Conservation (phyloP, 2,329 filamentous ascomycete species). For the Pseudocercospora musae region DNA sequence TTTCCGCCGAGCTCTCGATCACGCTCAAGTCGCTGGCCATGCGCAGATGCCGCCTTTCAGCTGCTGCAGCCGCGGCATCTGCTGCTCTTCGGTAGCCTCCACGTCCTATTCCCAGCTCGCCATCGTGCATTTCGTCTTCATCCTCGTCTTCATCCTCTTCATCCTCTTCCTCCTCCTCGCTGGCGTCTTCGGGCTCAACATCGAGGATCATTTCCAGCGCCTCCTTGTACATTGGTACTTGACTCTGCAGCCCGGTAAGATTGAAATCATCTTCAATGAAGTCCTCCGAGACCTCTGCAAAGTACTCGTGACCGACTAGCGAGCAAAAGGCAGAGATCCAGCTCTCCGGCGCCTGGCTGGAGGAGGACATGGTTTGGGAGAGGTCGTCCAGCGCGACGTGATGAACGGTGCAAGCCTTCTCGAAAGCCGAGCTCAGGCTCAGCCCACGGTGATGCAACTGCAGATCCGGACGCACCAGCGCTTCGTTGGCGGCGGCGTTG, state of each 20-base stretch:
- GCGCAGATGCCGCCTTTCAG: constrained; percentile 74
- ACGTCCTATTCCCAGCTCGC: constrained; percentile 44
- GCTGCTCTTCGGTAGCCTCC: constrained; percentile 30
- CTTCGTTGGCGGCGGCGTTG: not conserved
- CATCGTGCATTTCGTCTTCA: constrained; percentile 54
- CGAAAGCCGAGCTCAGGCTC: constrained; percentile 29
- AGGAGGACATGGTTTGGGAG: constrained; percentile 51
- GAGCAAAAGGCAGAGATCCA: constrained; percentile 99
- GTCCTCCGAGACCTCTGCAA: constrained; percentile 96
- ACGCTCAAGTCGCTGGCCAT: constrained; percentile 91
- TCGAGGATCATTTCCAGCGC: constrained; percentile 99
- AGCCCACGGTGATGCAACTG: constrained; percentile 19
- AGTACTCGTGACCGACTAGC: constrained; percentile 94
- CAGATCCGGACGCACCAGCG: constrained; percentile 11
- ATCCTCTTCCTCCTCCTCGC: constrained; percentile 75
- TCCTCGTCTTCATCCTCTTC: constrained; percentile 65
- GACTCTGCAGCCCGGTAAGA: constrained; percentile 86
- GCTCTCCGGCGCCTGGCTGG: constrained; percentile 67
- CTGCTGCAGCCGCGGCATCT: constrained; percentile 38
- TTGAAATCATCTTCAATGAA: constrained; percentile 99
- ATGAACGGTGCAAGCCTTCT: constrained; percentile 30
- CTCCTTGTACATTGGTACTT: constrained; percentile 99
- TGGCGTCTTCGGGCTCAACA: constrained; percentile 91
- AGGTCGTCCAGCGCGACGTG: constrained; percentile 25
- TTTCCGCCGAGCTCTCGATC: constrained; percentile 95